Base-by-base conservation (phyloP, 2,329 filamentous ascomycete species). In the Drechslera avenae region DNA sequence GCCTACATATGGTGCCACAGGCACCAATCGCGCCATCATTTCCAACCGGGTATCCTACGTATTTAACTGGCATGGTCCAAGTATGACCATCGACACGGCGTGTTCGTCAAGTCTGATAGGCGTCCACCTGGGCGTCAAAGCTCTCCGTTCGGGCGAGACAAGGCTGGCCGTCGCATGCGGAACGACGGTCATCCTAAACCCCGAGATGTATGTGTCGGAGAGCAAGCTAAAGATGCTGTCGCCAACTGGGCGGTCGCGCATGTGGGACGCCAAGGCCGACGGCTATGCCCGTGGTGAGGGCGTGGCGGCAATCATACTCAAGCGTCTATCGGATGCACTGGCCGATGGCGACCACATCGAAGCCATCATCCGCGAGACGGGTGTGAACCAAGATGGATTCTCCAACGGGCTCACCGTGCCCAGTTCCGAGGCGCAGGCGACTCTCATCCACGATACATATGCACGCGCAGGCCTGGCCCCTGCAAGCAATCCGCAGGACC, bases 71-170 rank as follows among this genome's bases (percentile, higher is more conserved):
- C 49, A 60, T 5, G 74, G 74, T 1, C 68, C 72, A 1, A 68
- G 66, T 16, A 65, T 76, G 33, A 72, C 71, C 5, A 41, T 76
- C 12, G 73, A 76, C 32, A 76, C 75, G 1, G 74, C 69, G 1
- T 77, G 74, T 41, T 74, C 73, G 0, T 65, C 63, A 0, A 67
- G 62, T 33, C 39, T 75, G 18, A 68, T 42, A 31, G 73, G 60
- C 5, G 56, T 62, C 40, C 71, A 69, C 32, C 39, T 54, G 2
- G 66, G 62, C 8, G 46, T 56, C 2, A 46, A 52, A 4, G 30
- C 48, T 1, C 46, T 70, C 0, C 31, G 54, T 2, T 34, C n/a
- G 7, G 58, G 63, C 2, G 58, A 66, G 1, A 41, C 36, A 2
- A 8, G 58, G 52, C 30, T 59, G 5, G 61, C 64, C 0, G 32